A percentile compares a stretch with the other conserved stretches of the same genome.
phyloP scores from a whole-genome alignment of 2,329 filamentous ascomycete genomes.

The Exophiala phaeomuriformis region DNA sequence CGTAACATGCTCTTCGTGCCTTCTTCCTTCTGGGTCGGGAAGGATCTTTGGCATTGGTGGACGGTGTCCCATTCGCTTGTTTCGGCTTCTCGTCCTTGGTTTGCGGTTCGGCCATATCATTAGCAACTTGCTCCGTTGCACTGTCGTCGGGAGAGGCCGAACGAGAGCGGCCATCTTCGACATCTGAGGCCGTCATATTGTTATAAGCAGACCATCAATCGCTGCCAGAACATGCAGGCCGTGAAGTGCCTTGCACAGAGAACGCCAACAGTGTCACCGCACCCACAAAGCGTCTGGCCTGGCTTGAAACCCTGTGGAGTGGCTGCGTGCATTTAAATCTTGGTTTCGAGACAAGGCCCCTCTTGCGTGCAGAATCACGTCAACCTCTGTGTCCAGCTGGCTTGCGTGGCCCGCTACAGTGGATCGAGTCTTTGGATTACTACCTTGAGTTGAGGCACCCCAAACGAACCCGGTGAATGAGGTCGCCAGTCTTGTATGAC shows the following conservation, averaged over 20 bases:
- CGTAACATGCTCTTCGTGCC: constrained; percentile 88
- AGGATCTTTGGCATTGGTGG: constrained; percentile 70
- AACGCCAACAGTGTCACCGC: constrained; percentile 16
- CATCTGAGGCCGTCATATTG: constrained; percentile 31
- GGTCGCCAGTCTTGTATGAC: constrained; percentile 4
- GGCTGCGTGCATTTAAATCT: constrained; percentile 5
- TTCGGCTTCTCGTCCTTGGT: constrained; percentile 41
- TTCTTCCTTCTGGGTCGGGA: constrained; percentile 87
- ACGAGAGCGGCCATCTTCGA: constrained; percentile 32
- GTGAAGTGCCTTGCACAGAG: constrained; percentile 15
- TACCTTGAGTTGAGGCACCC: neutral
- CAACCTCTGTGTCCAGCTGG: constrained; percentile 1
- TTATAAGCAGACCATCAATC: constrained; percentile 27
- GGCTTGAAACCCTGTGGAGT: constrained; percentile 6
- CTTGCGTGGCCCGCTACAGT: constrained; percentile 1
- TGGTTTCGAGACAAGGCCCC: constrained; percentile 5
- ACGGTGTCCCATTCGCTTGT: constrained; percentile 49
- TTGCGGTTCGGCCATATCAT: constrained; percentile 33
- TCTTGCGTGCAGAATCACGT: constrained; percentile 5
- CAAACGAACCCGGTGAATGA: neutral
- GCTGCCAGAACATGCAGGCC: constrained; percentile 14
- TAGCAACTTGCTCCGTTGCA: constrained; percentile 34
- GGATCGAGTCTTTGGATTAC: constrained; percentile 9
- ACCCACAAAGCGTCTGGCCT: constrained; percentile 4
- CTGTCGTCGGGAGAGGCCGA: constrained; percentile 35